Evolutionary conservation across 2,329 filamentous ascomycete species (phyloP), one percentile per base, ranked within the genome.

Genomic region (Pezicula carpinea): DNA sequence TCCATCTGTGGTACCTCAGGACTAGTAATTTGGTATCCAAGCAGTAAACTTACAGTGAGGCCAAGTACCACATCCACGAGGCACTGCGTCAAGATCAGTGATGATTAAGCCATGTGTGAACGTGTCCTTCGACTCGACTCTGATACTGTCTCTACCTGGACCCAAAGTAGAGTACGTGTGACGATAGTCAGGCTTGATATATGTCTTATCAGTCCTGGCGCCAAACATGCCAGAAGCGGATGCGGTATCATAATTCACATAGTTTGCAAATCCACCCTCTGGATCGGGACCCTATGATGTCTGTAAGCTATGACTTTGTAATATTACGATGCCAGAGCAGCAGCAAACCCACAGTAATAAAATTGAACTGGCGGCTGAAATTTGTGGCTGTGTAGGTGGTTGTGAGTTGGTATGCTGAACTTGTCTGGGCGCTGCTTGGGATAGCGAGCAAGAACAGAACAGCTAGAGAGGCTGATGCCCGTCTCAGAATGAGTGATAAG

Each of bases 41-140:
- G 2, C 45, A 34, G 44, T 35, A 31, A 39, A 49, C 51, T 46
- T 49, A 38, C 72, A 34, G 73, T 70, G 56, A 6, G 72, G 71
- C 72, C 72, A 75, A n/a, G 64, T 68, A 44, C 72, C 72, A 50
- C 72, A 75, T 38, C 64, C 64, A 14, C 65, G 66, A 2, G 78
- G 78, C 75, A 81, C 51, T 80, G 76, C 13, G 60, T 66, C 18
- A 80, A 62, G n/a, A 56, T 81, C 77, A 17, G 76, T 57, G 17
- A 81, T 70, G 50, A 81, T 67, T 21, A 82, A 67, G 5, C 74
- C 77, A 47, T 73, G 68, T 29, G 66, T 70, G 63, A 77, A 82
- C 21, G 65, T 61, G 23, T 70, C 67, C 35, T 68, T 76, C 55
- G 73, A 77, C 18, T 70, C 69, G 14, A 92, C 67, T n/a, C 88